These are phyloP conservation scores for Vachellia collinsii DNA, from an alignment of 306 rosid genomes.

Conservation along the genomic window DNA sequence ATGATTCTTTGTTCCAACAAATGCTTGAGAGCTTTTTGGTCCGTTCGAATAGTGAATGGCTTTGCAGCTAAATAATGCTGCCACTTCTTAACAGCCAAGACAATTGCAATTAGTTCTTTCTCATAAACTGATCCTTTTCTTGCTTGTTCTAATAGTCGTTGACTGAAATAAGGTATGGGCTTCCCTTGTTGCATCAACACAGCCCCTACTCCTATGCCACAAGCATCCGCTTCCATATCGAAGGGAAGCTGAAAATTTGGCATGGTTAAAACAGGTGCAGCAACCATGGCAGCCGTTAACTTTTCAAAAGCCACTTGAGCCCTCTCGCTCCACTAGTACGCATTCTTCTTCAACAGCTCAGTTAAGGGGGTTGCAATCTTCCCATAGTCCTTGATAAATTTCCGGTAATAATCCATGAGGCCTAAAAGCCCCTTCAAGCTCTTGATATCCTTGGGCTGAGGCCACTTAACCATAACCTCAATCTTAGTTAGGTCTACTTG, in stretches of 20 bases:
- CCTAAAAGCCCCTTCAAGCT: too few species aligned
- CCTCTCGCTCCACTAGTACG: too few species aligned
- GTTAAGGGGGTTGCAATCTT: too few species aligned
- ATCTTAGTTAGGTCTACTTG: too few species aligned
- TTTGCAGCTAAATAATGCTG: not conserved
- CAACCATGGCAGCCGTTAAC: not conserved
- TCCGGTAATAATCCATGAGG: too few species aligned
- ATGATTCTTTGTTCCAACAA: not conserved
- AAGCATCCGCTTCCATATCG: not conserved
- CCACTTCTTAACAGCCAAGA: not conserved
- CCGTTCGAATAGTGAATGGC: not conserved
- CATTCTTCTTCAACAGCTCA: too few species aligned
- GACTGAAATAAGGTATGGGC: not conserved
- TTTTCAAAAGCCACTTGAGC: too few species aligned
- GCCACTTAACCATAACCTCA: too few species aligned
- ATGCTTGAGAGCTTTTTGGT: not conserved
- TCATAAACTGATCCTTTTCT: not conserved
- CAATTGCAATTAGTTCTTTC: not conserved
- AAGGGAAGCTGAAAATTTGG: not conserved
- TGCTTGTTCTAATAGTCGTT: not conserved
- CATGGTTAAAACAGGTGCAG: not conserved
- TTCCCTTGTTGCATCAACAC: not conserved
- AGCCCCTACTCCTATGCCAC: not conserved
- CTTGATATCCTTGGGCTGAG: too few species aligned
- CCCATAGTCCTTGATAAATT: too few species aligned